These are phyloP conservation scores for Claviceps citrina DNA, from an alignment of 2,329 filamentous ascomycete genomes.

Conservation along the genomic window DNA sequence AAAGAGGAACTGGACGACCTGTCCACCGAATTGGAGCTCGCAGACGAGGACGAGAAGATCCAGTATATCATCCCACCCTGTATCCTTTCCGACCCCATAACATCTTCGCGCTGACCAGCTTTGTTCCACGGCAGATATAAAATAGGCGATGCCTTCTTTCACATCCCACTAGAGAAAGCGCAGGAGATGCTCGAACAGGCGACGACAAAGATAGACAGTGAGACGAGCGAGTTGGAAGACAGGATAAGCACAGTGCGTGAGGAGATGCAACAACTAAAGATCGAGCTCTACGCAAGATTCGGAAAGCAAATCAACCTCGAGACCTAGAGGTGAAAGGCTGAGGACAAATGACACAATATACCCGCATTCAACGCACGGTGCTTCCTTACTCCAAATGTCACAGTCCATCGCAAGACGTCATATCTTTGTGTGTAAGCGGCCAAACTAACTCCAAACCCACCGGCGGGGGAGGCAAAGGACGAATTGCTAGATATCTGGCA, in stretches of 20 bases:
- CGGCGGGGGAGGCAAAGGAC: too few species aligned
- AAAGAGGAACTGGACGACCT: constrained; percentile 96
- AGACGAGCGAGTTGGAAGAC: constrained; percentile 62
- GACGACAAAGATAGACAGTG: constrained; percentile 57
- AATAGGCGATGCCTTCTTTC: constrained; percentile 90
- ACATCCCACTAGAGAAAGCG: constrained; percentile 67
- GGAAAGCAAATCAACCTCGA: constrained; percentile 95
- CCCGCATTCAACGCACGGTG: too few species aligned
- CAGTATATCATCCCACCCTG: constrained; percentile 39
- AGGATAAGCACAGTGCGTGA: constrained; percentile 60
- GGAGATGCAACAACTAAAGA: constrained; percentile 81
- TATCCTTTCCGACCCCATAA: not conserved
- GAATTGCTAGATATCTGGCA: too few species aligned
- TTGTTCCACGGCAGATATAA: constrained; percentile 53
- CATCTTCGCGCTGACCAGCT: not conserved
- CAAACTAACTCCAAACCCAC: not conserved
- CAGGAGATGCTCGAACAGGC: constrained; percentile 68
- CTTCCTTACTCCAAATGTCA: too few species aligned
- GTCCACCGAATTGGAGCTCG: constrained; percentile 77
- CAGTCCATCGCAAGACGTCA: too few species aligned
- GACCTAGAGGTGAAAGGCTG: constrained; percentile 35
- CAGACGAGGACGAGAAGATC: constrained; percentile 85
- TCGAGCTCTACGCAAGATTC: constrained; percentile 84
- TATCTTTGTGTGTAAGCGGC: not conserved
- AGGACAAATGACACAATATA: not conserved